Conservation (phyloP, 2,329 filamentous ascomycete genomes). For the Westerdykella aurantiaca region DNA sequence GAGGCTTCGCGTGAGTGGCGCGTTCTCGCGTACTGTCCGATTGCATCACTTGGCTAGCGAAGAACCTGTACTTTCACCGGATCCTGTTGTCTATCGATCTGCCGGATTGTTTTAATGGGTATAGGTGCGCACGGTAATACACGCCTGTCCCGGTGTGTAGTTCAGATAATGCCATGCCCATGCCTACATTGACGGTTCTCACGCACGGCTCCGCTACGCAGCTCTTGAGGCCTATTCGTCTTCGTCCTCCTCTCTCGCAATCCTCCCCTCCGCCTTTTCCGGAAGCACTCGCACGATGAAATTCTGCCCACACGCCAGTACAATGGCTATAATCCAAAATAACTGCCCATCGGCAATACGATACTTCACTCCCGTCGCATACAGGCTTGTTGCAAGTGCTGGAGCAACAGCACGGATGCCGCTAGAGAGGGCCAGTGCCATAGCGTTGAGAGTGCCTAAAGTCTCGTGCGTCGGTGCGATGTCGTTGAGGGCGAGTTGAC, state of each 20-base stretch:
- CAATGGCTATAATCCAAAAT: slow-evolving; percentile 56
- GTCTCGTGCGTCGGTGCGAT: slow-evolving; percentile 59
- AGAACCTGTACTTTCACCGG: no score
- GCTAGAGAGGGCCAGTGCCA: slow-evolving; percentile 58
- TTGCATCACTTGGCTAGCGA: no score
- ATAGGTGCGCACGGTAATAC: no score
- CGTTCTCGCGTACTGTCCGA: no score
- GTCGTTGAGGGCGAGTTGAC: slow-evolving; percentile 71
- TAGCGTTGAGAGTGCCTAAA: slow-evolving; percentile 65
- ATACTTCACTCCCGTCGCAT: slow-evolving; percentile 58
- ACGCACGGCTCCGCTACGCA: no score
- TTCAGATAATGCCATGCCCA: no score
- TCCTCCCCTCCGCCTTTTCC: slow-evolving; percentile 9
- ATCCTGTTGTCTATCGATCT: no score
- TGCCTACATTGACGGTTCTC: no score
- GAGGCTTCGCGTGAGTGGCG: no score
- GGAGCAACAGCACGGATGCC: slow-evolving; percentile 62
- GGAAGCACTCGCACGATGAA: slow-evolving; percentile 6
- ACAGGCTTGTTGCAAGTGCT: slow-evolving; percentile 60
- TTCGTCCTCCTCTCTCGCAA: background rate
- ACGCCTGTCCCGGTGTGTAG: no score
- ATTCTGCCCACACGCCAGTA: slow-evolving; percentile 10
- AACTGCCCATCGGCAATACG: slow-evolving; percentile 60
- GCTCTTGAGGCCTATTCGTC: no score
- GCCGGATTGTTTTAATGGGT: no score